Percentiles rank a stretch among this genome's conserved stretches.
phyloP scores from a whole-genome alignment of 148 eudicot genomes.

The Camellia sinensis region DNA sequence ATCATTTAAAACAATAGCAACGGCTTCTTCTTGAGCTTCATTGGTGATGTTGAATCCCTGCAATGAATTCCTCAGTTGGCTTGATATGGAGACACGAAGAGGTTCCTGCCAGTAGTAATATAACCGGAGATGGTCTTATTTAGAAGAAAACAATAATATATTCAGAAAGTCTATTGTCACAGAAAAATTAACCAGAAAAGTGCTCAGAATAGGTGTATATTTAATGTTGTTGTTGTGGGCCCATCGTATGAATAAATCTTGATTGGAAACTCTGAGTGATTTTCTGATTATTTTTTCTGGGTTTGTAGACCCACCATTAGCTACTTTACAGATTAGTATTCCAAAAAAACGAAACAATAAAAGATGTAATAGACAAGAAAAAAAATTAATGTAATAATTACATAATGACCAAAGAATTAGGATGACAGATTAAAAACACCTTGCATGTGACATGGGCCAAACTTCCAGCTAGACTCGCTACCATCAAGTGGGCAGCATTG shows the following conservation, averaged over 20 bases:
- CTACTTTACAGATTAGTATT: neutral
- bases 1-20: conserved; percentile 10
- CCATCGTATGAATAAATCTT: too few relatives aligned
- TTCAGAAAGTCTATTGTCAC: too few relatives aligned
- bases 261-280: too few relatives aligned
- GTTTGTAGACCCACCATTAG: neutral
- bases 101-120: conserved; percentile 9
- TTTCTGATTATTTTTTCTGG: too few relatives aligned
- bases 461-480: conserved; percentile 18
- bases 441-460: conserved; percentile 17
- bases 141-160: neutral
- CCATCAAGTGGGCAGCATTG: conserved; percentile 20
- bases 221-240: too few relatives aligned
- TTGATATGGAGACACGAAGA: conserved; percentile 9
- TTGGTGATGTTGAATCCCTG: conserved; percentile 2
- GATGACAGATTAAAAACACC: neutral
- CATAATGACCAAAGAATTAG: neutral
- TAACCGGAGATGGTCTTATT: neutral
- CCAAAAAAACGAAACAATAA: neutral
- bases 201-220: too few relatives aligned
- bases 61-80: conserved; percentile 15
- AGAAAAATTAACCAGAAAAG: too few relatives aligned
- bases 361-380: neutral
- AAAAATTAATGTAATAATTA: neutral
- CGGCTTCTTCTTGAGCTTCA: conserved; percentile 15